phyloP scores from a whole-genome alignment of 768 basidiomycete genomes.

The Pholiota conissans region DNA sequence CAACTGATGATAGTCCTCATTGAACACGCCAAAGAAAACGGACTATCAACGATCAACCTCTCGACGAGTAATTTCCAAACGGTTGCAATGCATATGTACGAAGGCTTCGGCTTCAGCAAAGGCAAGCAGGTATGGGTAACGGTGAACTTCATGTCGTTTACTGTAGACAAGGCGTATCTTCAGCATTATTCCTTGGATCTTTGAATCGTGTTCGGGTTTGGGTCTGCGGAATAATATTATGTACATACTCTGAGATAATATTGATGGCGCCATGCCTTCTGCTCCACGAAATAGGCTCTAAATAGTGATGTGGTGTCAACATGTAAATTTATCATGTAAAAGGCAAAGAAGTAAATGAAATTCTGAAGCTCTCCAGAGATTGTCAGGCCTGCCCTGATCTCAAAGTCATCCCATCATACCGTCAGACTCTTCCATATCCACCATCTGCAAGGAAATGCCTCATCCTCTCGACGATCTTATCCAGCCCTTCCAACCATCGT shows the following conservation, averaged over 20 bases:
- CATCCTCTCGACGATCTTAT: conserved; percentile 50
- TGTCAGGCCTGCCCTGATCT: not conserved
- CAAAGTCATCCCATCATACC: not conserved
- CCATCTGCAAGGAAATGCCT: conserved; percentile 46
- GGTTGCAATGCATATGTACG: not conserved
- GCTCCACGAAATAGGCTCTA: not conserved
- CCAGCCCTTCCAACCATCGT: conserved; percentile 62
- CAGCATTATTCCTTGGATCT: not conserved
- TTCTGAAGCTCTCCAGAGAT: too few species aligned
- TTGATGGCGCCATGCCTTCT: not conserved
- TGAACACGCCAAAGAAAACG: not conserved
- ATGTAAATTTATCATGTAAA: too few species aligned
- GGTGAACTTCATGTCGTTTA: not conserved
- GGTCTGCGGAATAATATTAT: not conserved
- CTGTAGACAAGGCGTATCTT: not conserved
- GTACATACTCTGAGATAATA: too few species aligned
- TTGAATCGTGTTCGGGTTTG: not conserved
- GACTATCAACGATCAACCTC: not conserved
- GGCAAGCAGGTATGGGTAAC: not conserved
- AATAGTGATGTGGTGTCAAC: too few species aligned
- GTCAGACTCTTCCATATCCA: conserved; percentile 26
- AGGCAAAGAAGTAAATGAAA: not conserved
- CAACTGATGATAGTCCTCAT: not conserved
- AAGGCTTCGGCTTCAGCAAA: not conserved
- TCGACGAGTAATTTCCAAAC: not conserved